A percentile compares a stretch with the other conserved stretches of the same genome.
These are phyloP conservation scores for Simmondsia chinensis DNA, from an alignment of 148 eudicot genomes.

Conservation along the genomic window DNA sequence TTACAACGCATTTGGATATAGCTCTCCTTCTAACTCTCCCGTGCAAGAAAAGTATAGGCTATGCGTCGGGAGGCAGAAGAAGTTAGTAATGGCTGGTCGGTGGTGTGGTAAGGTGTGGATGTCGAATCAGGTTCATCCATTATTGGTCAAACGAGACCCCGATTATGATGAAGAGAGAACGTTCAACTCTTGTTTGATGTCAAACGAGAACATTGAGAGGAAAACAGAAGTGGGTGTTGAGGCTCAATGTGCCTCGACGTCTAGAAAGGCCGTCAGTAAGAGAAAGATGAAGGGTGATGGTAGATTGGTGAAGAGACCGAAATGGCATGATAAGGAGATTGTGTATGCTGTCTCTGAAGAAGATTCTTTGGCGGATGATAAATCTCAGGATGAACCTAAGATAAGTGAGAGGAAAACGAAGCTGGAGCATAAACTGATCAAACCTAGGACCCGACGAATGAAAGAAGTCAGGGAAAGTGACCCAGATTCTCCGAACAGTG, in stretches of 20 bases:
- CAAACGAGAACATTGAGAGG: slow-evolving; percentile 31
- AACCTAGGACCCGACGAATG: slow-evolving; percentile 27
- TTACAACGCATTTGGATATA: slow-evolving; percentile 74
- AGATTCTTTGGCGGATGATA: slow-evolving; percentile 21
- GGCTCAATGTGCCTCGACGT: slow-evolving; percentile 16
- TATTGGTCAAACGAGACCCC: slow-evolving; percentile 46
- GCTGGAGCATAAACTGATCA: slow-evolving; percentile 15
- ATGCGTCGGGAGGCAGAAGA: slow-evolving; percentile 56
- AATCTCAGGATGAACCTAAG: slow-evolving; percentile 17
- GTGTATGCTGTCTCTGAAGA: slow-evolving; percentile 19
- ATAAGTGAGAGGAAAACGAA: slow-evolving; percentile 28
- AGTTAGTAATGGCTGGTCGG: slow-evolving; percentile 71
- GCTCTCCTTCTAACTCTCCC: slow-evolving; percentile 25
- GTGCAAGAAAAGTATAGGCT: slow-evolving; percentile 18
- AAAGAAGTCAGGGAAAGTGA: slow-evolving; percentile 17
- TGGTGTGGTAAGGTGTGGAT: slow-evolving; percentile 99
- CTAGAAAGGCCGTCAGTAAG: slow-evolving; percentile 34
- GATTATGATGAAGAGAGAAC: slow-evolving; percentile 36
- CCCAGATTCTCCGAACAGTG: slow-evolving; percentile 24
- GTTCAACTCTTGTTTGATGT: slow-evolving; percentile 13
- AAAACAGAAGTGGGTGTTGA: slow-evolving; percentile 18
- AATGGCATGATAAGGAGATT: slow-evolving; percentile 22
- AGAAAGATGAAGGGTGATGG: slow-evolving; percentile 36
- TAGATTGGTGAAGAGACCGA: slow-evolving; percentile 23
- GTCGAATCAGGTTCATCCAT: slow-evolving; percentile 86